Evolutionary conservation across 2,329 filamentous ascomycete species (phyloP).

Genomic region (Penicillium freii): DNA sequence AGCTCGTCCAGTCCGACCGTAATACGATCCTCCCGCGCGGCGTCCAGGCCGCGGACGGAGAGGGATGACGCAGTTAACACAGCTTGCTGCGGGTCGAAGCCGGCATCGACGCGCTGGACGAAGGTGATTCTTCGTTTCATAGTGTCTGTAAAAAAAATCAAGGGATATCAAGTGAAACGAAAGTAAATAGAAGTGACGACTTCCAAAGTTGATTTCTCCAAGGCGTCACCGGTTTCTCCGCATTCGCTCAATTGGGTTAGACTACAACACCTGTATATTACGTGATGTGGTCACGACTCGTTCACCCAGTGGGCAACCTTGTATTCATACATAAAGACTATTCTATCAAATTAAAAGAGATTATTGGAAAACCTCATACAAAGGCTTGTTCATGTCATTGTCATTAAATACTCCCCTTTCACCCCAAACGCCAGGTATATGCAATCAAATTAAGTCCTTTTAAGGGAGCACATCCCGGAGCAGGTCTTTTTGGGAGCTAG

Average conservation of each 20-base stretch:
- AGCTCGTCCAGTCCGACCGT: slow-evolving; percentile 74
- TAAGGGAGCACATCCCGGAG: slow-evolving; percentile 71
- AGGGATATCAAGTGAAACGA: neutral
- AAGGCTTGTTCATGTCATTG: slow-evolving; percentile 12
- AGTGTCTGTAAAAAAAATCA: neutral
- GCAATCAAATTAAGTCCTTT: slow-evolving; percentile 17
- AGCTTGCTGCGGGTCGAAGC: slow-evolving; percentile 64
- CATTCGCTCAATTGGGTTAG: slow-evolving; percentile 24
- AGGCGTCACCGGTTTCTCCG: slow-evolving; percentile 18
- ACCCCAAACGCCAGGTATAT: slow-evolving; percentile 31
- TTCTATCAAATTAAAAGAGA: neutral
- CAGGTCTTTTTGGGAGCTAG: slow-evolving; percentile 72
- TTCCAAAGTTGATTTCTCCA: slow-evolving; percentile 10
- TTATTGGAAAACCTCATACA: neutral
- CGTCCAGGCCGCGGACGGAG: slow-evolving; percentile 60
- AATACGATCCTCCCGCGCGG: slow-evolving; percentile 74
- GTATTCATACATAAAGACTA: neutral
- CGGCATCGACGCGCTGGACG: slow-evolving; percentile 63
- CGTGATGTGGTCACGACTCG: neutral
- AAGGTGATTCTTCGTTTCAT: slow-evolving; percentile 65
- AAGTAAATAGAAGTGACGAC: slow-evolving; percentile 6
- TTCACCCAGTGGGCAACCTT: neutral
- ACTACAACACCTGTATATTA: neutral
- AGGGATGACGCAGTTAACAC: slow-evolving; percentile 55
- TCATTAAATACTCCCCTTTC: slow-evolving; percentile 20